A percentile compares a stretch with the other conserved stretches of the same genome.
Evolutionary conservation across 495 filamentous ascomycete species (phyloP).

Genomic region (Penicillium lividum): DNA sequence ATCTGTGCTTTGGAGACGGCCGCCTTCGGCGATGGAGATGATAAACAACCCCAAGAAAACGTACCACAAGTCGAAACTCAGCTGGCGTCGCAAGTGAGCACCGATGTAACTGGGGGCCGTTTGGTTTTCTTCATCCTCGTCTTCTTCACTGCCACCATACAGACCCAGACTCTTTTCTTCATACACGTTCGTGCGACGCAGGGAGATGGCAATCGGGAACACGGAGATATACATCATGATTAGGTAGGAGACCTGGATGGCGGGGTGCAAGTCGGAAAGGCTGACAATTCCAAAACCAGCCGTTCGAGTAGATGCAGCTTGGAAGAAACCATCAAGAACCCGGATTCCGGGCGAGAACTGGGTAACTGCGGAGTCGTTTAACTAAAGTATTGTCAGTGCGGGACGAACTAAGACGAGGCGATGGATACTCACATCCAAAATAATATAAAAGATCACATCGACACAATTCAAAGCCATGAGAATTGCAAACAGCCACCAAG

Average conservation of each 20-base stretch:
- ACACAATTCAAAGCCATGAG: slow-evolving; percentile 78
- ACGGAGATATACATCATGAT: slow-evolving; percentile 99
- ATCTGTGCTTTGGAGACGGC: slow-evolving; percentile 53
- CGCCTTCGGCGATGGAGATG: slow-evolving; percentile 80
- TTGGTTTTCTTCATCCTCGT: slow-evolving; percentile 41
- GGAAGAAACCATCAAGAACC: slow-evolving; percentile 81
- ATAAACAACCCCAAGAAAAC: slow-evolving; percentile 88
- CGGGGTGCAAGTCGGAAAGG: slow-evolving; percentile 77
- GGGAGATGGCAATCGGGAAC: slow-evolving; percentile 90
- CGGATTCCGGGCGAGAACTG: slow-evolving; percentile 64
- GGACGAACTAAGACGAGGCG: neutral
- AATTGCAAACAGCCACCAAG: slow-evolving; percentile 92
- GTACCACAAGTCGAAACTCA: slow-evolving; percentile 95
- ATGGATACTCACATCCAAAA: slow-evolving; percentile 71
- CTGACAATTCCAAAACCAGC: slow-evolving; percentile 84
- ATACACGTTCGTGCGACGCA: slow-evolving; percentile 94
- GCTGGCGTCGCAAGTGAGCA: slow-evolving; percentile 81
- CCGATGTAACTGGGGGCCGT: slow-evolving; percentile 78
- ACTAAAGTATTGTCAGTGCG: slow-evolving; percentile 41
- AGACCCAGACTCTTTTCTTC: slow-evolving; percentile 91
- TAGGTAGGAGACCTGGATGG: slow-evolving; percentile 90
- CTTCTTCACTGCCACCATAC: slow-evolving; percentile 55
- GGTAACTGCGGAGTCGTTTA: slow-evolving; percentile 67
- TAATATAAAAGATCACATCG: slow-evolving; percentile 85
- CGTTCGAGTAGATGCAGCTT: slow-evolving; percentile 82